Conservation (phyloP, 257 asterid genomes). For the Eustoma russellianum region DNA sequence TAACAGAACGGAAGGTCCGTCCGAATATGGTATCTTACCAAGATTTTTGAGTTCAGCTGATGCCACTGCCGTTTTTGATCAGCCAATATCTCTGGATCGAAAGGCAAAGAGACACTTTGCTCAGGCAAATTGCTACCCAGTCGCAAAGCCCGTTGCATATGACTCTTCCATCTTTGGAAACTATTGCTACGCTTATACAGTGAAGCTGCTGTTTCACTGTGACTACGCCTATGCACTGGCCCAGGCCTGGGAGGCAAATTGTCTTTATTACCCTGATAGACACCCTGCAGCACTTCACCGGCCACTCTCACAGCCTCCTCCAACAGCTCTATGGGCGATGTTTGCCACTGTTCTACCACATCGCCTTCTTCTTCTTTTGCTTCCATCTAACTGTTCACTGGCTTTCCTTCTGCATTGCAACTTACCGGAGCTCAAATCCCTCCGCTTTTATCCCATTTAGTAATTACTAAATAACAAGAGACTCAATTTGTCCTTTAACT, state of each 20-base stretch:
- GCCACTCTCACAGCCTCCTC: constrained; percentile 55
- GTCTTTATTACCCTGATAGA: constrained; percentile 19
- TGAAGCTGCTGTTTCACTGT: constrained; percentile 48
- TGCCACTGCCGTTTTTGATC: constrained; percentile 95
- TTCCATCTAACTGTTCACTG: constrained; percentile 26
- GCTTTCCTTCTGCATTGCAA: constrained; percentile 10
- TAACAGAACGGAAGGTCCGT: not conserved
- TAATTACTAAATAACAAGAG: not conserved
- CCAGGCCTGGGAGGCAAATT: constrained; percentile 15
- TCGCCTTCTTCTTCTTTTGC: constrained; percentile 28
- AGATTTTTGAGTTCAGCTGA: constrained; percentile 58
- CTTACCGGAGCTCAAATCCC: not conserved
- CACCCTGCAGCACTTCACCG: constrained; percentile 41
- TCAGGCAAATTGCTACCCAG: constrained; percentile 43
- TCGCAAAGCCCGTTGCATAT: constrained; percentile 57
- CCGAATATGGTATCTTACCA: constrained; percentile 39
- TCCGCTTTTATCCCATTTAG: not conserved
- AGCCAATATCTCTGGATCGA: constrained; percentile 87
- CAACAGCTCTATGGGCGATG: constrained; percentile 49
- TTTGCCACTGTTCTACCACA: constrained; percentile 32
- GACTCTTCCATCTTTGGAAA: constrained; percentile 52
- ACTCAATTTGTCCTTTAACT: not conserved
- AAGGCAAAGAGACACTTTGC: constrained; percentile 30
- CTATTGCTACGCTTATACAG: constrained; percentile 26
- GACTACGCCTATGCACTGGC: constrained; percentile 55